Base-by-base conservation (phyloP, 108 stramenopile species). In the Asterionellopsis glacialis region DNA sequence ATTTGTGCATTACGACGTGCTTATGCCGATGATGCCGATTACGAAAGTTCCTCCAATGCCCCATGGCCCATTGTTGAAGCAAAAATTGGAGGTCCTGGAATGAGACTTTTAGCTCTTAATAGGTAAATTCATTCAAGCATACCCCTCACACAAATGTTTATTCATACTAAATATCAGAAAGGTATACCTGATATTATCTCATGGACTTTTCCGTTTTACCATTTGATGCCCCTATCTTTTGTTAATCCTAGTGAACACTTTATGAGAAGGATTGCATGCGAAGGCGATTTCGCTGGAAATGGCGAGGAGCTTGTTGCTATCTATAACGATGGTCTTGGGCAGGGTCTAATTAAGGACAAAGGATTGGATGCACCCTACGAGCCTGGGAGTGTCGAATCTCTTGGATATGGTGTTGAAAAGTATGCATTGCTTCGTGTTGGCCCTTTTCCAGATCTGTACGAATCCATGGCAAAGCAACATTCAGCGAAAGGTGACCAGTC, bases 61-160 rank as follows among this genome's bases (percentile, higher is more conserved):
- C 90, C 90, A 0, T 88, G 85, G 84, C 90, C 90, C 11, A 82
- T 92, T 28, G 87, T 92, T 6, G 87, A 92, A 63, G 67, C 85
- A 22, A 59, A 62, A 16, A 49, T 75, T 11, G 74, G 74, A 11
- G 62, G 71, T 19, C 83, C 80, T 0, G 90, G 90, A 0, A 84
- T 87, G 83, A 61, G 61, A 52, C 67, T 88, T 16, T 68, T 92
- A 11, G 64, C 85, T 0, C 67, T 88, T 22, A 92, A 88, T 54
- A 77, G 33, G 33, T 33, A 33, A 33, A n/a, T 33, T 33, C 7
- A 5, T 33, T 33, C 33, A 33, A 33, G n/a, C n/a, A 33, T 33
- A 7, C 7, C 5, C 33, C 33, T 5, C 5, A 7, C 33, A 33
- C 33, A 5, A 5, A 33, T 33, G 5, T 33, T 2, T 33, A 33